A percentile compares a stretch with the other conserved stretches of the same genome.
phyloP scores from a whole-genome alignment of 768 basidiomycete genomes.

The Phylloporus scabripes region DNA sequence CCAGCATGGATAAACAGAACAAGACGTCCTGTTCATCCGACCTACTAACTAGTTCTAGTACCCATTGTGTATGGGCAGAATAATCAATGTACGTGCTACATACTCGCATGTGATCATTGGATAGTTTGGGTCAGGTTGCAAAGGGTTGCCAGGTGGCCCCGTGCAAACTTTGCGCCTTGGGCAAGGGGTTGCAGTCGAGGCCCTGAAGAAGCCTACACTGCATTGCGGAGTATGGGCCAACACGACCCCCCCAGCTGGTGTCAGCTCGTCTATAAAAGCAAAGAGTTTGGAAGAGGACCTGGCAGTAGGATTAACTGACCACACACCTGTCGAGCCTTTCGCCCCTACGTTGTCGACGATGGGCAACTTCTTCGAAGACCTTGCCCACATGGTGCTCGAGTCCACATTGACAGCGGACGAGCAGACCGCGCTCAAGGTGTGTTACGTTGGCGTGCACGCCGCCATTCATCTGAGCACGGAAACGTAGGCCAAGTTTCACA shows the following conservation, averaged over 20 bases:
- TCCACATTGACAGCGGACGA: constrained; percentile 19
- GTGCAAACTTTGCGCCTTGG: too few relatives aligned
- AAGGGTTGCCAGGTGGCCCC: too few relatives aligned
- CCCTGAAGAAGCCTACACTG: background rate
- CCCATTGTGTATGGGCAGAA: too few relatives aligned
- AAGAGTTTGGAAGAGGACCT: background rate
- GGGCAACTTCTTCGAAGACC: constrained; percentile 30
- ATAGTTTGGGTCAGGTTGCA: too few relatives aligned
- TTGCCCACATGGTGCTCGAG: constrained; percentile 19
- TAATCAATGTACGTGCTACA: too few relatives aligned
- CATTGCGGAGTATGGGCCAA: background rate
- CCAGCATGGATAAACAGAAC: too few relatives aligned
- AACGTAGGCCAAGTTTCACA: constrained; percentile 27
- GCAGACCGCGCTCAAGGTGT: constrained; percentile 23
- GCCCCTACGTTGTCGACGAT: constrained; percentile 1
- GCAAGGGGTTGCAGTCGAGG: too few relatives aligned
- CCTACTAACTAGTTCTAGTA: too few relatives aligned
- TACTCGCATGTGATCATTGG: too few relatives aligned
- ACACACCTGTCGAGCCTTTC: background rate
- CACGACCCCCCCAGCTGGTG: background rate
- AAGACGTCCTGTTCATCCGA: too few relatives aligned
- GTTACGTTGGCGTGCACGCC: background rate
- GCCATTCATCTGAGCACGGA: background rate
- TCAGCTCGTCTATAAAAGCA: background rate
- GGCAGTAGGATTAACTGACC: background rate